Conservation (phyloP, 345 rosid genomes). For the Hibiscus tridactylites region DNA sequence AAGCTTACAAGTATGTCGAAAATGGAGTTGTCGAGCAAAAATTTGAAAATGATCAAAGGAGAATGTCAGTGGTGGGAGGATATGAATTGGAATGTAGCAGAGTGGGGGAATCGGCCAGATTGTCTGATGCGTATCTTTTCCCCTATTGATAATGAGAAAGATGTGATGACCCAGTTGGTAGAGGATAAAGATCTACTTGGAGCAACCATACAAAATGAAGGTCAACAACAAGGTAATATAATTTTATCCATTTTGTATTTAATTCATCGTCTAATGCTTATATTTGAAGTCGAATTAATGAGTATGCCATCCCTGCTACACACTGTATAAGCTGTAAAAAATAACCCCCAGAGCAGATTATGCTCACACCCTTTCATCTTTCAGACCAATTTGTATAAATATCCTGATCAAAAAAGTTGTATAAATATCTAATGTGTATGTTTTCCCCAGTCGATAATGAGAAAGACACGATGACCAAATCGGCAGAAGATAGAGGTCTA, state of each 20-base stretch:
- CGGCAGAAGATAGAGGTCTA: background rate
- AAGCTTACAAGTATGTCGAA: no score
- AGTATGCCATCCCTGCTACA: background rate
- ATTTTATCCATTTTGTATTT: background rate
- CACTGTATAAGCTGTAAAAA: no score
- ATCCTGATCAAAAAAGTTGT: background rate
- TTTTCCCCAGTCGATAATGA: background rate
- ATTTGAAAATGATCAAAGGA: no score
- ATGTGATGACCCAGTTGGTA: conserved; percentile 6
- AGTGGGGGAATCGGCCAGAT: no score
- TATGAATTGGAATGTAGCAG: no score
- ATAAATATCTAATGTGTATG: background rate
- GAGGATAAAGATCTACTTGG: background rate
- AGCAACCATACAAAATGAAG: background rate
- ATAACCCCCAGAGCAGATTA: no score
- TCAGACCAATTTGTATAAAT: no score
- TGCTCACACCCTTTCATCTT: no score
- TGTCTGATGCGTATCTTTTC: no score
- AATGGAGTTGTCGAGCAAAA: no score
- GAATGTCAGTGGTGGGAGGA: no score
- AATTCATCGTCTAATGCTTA: background rate
- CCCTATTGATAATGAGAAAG: background rate
- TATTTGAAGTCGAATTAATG: no score
- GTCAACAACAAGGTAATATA: background rate
- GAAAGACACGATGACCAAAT: conserved; percentile 1